Evolutionary conservation across 164 flowering plant species (phyloP), one percentile per base, ranked within the genome.

Genomic region (Paratinospora sagittata): DNA sequence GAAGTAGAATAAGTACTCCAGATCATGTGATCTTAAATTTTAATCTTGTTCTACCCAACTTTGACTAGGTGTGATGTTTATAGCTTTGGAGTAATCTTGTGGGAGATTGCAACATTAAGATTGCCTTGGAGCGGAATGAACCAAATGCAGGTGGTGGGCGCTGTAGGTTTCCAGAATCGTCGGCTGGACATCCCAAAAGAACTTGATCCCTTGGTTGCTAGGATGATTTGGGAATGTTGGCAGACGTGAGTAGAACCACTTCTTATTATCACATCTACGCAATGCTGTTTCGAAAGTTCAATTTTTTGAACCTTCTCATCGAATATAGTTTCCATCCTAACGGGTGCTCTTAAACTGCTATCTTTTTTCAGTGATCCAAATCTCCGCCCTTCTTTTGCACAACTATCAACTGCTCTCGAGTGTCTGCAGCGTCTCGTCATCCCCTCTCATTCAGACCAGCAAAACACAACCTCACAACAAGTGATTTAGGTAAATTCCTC

Each of bases 131-230:
- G 86, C 75, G 97, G 94, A 19, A 90, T 95, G 97, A 95, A 92
- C 74, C 97, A 97, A 8, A 92, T 95, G 98, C 98, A 95, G 84
- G 98, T 95, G 66, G 98, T 95, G 10, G 99, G 99, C 68, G 99
- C 99, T 27, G 98, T 93, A 41, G 97, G 98, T 47, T 93, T 93
- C 80, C 98, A 91, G 78, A 88, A 93, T 72, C 90, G 90, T 1
- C 89, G 94, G 26, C 94, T 90, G 27, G 98, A 93, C 26, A 89
- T 93, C 73, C 92, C 98, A 34, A 86, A 89, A 77, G 91, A 93
- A 77, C 78, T 93, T 41, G 98, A 93, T 82, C 98, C 98, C 23
- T 58, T 86, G 66, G 97, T 90, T 70, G 94, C 86, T 7, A 82
- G 88, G 70, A 87, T 93, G 55, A 93, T 93, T 62, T 83, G 81